Evolutionary conservation across 2,329 filamentous ascomycete genomes (phyloP).

Genomic region (Pseudogymnoascus sp.): DNA sequence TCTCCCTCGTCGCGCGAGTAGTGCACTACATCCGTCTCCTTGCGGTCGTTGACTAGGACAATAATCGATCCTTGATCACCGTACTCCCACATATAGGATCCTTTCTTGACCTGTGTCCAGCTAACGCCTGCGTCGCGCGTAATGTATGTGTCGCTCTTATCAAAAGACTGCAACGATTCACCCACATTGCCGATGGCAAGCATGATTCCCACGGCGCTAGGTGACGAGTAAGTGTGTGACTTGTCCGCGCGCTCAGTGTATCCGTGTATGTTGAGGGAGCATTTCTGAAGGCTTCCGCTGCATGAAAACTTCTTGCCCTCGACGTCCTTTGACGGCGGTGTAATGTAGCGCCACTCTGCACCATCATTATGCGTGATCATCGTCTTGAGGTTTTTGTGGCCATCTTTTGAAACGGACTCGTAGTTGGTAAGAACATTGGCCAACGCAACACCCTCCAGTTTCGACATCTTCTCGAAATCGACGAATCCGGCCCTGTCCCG

Average conservation of each 20-base stretch:
- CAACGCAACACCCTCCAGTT: slow-evolving; percentile 81
- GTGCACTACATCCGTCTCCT: slow-evolving; percentile 59
- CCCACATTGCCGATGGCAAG: slow-evolving; percentile 91
- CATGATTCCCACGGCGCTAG: slow-evolving; percentile 82
- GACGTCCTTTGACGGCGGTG: slow-evolving; percentile 62
- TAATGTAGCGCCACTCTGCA: slow-evolving; percentile 71
- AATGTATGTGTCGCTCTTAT: slow-evolving; percentile 79
- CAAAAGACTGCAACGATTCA: slow-evolving; percentile 29
- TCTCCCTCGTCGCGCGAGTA: slow-evolving; percentile 78
- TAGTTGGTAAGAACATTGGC: slow-evolving; percentile 79
- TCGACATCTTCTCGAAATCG: slow-evolving; percentile 93
- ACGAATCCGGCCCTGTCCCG: slow-evolving; percentile 70
- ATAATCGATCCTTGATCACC: slow-evolving; percentile 93
- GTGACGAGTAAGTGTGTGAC: slow-evolving; percentile 78
- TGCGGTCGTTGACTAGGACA: slow-evolving; percentile 70
- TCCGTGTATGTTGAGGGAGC: slow-evolving; percentile 86
- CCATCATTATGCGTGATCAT: slow-evolving; percentile 97
- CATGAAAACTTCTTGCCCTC: slow-evolving; percentile 69
- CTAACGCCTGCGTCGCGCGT: slow-evolving; percentile 82
- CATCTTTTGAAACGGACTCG: slow-evolving; percentile 47
- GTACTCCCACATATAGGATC: slow-evolving; percentile 86
- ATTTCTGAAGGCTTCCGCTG: slow-evolving; percentile 55
- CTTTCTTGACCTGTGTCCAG: slow-evolving; percentile 82
- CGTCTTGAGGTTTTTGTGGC: slow-evolving; percentile 74
- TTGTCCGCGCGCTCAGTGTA: slow-evolving; percentile 86